Evolutionary conservation across 2,329 filamentous ascomycete genomes (phyloP).

Genomic region (Xylaria multiplex): DNA sequence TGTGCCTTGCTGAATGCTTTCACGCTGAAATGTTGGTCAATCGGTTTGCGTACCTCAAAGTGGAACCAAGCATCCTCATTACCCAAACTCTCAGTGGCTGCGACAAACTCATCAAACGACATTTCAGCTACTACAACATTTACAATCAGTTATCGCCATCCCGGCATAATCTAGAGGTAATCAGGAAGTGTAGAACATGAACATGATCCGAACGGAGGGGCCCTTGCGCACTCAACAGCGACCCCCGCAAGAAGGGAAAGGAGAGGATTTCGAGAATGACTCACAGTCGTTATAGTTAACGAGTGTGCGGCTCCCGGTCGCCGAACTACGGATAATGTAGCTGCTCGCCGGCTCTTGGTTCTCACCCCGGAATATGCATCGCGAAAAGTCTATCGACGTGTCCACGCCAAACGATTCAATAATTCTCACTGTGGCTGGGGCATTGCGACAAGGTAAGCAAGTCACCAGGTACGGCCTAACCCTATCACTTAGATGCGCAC

Average conservation of each 20-base stretch:
- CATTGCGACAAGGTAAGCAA: constrained; percentile 63
- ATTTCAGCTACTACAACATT: constrained; percentile 66
- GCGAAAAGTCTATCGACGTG: constrained; percentile 57
- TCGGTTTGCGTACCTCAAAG: constrained; percentile 67
- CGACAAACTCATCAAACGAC: constrained; percentile 68
- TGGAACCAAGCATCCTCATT: constrained; percentile 70
- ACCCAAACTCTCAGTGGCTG: constrained; percentile 51
- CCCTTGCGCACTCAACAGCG: background rate
- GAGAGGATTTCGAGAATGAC: background rate
- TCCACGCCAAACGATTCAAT: constrained; percentile 61
- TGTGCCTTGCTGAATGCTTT: constrained; percentile 28
- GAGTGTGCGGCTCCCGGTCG: constrained; percentile 71
- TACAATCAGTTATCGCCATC: constrained; percentile 16
- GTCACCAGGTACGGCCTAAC: constrained; percentile 58
- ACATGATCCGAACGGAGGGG: background rate
- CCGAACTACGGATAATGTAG: constrained; percentile 72
- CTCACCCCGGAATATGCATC: constrained; percentile 68
- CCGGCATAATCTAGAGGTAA: background rate
- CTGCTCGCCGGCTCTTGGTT: constrained; percentile 70
- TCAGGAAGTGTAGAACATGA: background rate
- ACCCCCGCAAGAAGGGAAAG: background rate
- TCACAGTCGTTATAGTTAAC: constrained; percentile 71
- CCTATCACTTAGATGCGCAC: constrained; percentile 34
- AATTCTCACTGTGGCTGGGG: constrained; percentile 63
- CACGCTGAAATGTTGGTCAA: constrained; percentile 39